phyloP scores from a whole-genome alignment of 1,284 basidiomycete species.

The Termitomyces sp. region DNA sequence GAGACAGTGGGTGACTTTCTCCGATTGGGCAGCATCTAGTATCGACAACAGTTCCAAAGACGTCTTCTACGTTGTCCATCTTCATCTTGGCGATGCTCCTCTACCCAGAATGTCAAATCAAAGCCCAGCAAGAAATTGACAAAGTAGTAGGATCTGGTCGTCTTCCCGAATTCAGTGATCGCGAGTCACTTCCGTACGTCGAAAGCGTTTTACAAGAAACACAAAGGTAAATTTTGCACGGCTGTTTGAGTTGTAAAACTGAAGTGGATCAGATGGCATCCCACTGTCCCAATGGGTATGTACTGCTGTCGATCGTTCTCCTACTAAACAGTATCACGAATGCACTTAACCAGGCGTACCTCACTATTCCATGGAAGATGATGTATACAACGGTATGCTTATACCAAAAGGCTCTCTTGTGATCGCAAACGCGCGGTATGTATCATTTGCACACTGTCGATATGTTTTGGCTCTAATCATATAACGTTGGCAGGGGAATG shows the following conservation, averaged over 20 bases:
- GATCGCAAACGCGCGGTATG: slow-evolving; percentile 4
- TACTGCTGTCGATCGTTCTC: not conserved
- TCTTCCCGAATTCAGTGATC: slow-evolving; percentile 35
- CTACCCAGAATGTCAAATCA: slow-evolving; percentile 36
- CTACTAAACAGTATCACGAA: not conserved
- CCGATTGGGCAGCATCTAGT: not conserved
- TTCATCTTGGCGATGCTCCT: slow-evolving; percentile 37
- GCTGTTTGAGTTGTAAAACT: not conserved
- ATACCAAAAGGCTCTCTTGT: slow-evolving; percentile 7
- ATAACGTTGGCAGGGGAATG: not conserved
- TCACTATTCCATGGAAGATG: slow-evolving; percentile 6
- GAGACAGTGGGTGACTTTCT: slow-evolving; percentile 13
- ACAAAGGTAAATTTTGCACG: slow-evolving; percentile 23
- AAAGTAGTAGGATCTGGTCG: slow-evolving; percentile 32
- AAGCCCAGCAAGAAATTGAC: slow-evolving; percentile 43
- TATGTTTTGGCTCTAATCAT: not conserved
- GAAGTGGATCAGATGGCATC: slow-evolving; percentile 7
- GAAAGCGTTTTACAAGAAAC: slow-evolving; percentile 28
- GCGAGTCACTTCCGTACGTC: slow-evolving; percentile 22
- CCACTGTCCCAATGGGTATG: slow-evolving; percentile 10
- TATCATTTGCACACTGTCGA: not conserved
- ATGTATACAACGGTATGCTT: slow-evolving; percentile 6
- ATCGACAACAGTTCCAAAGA: slow-evolving; percentile 2
- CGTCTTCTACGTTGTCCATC: slow-evolving; percentile 13
- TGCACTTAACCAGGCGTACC: slow-evolving; percentile 1